These are phyloP conservation scores for Solanum piurae DNA, from an alignment of 257 asterid species.

Conservation along the genomic window DNA sequence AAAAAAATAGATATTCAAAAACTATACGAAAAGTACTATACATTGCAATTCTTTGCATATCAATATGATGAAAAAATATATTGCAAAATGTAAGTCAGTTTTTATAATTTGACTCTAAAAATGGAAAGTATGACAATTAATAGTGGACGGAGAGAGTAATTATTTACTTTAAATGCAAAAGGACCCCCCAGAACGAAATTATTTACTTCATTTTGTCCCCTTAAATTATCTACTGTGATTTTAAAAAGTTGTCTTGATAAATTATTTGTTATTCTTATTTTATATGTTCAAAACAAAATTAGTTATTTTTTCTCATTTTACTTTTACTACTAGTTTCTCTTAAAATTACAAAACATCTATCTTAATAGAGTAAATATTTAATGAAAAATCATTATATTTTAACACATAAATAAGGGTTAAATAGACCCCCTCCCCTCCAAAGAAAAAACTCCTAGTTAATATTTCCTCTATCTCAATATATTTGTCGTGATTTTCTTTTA, in stretches of 20 bases:
- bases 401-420: too few species aligned
- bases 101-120: too few species aligned
- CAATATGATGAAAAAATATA: too few species aligned
- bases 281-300: neutral
- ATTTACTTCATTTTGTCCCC: neutral
- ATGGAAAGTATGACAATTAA: too few species aligned
- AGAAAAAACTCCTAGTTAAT: too few species aligned
- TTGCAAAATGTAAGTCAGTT: too few species aligned
- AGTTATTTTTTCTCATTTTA: neutral
- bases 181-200: neutral
- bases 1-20: too few species aligned
- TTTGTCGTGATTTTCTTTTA: too few species aligned
- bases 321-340: neutral
- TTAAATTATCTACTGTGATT: neutral
- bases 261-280: neutral
- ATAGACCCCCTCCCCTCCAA: too few species aligned
- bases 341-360: neutral
- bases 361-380: neutral
- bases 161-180: neutral
- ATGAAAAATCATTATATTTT: neutral
- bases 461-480: neutral
- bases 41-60: too few species aligned
- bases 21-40: too few species aligned
- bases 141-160: neutral
- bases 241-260: neutral